phyloP scores from a whole-genome alignment of 83 land plant species.

The Picea abies region DNA sequence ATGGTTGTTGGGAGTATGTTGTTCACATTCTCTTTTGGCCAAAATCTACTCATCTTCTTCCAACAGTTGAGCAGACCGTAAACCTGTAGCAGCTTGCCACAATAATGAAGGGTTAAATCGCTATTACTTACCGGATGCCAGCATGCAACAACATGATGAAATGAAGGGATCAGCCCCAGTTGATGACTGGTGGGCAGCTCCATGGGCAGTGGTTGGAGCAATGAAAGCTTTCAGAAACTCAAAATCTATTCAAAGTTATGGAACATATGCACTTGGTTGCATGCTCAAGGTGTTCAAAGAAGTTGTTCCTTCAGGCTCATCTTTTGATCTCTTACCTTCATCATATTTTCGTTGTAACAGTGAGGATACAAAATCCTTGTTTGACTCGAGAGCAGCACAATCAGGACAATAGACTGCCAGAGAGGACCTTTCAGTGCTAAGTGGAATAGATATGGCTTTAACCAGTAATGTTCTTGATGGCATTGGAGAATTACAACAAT shows the following conservation, averaged over 20 bases:
- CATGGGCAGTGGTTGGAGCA: slow-evolving; percentile 25
- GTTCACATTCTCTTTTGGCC: too few species aligned
- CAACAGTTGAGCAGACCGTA: too few species aligned
- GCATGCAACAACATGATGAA: neutral
- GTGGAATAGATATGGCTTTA: neutral
- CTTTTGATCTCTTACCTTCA: neutral
- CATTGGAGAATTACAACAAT: slow-evolving; percentile 8
- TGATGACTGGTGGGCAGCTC: slow-evolving; percentile 27
- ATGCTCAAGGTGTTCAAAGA: slow-evolving; percentile 24
- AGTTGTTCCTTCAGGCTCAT: neutral
- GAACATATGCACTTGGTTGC: slow-evolving; percentile 28
- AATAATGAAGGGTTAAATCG: too few species aligned
- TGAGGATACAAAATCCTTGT: neutral
- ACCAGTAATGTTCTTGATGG: slow-evolving; percentile 16
- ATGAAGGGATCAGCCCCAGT: neutral
- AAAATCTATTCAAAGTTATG: slow-evolving; percentile 26
- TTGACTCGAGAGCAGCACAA: neutral
- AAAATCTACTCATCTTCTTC: too few species aligned
- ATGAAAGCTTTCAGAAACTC: slow-evolving; percentile 24
- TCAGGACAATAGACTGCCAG: neutral
- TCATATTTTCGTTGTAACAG: neutral
- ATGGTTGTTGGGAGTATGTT: too few species aligned
- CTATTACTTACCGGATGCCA: too few species aligned
- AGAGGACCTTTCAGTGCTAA: neutral
- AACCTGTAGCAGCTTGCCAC: too few species aligned